These are phyloP conservation scores for Jamesozyma piceae DNA, from an alignment of 805 yeast species.

Conservation along the genomic window DNA sequence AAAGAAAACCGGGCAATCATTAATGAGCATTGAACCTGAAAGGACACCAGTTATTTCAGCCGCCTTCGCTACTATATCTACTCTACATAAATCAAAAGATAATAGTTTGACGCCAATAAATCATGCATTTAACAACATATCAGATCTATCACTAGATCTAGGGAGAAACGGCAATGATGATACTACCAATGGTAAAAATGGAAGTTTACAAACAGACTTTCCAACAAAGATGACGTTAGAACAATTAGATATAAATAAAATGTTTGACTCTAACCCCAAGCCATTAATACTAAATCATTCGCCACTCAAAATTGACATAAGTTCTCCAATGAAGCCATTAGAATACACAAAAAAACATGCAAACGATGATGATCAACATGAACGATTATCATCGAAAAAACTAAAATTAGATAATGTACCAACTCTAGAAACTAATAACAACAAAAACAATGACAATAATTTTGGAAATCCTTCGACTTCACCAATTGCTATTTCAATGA, in stretches of 20 bases:
- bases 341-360: slow-evolving; percentile 2
- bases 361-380: not conserved
- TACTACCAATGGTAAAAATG: not conserved
- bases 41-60: slow-evolving; percentile 1
- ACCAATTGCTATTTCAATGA: slow-evolving; percentile 25
- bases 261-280: slow-evolving; percentile 7
- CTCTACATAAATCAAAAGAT: not conserved
- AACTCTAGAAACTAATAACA: slow-evolving; percentile 8
- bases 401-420: slow-evolving; percentile 17
- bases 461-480: slow-evolving; percentile 7
- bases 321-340: slow-evolving; percentile 11
- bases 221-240: slow-evolving; percentile 10
- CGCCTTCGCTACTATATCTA: not conserved
- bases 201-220: slow-evolving; percentile 1
- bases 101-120: not conserved
- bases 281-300: slow-evolving; percentile 13
- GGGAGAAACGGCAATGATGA: slow-evolving; percentile 5
- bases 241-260: slow-evolving; percentile 16
- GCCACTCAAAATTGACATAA: slow-evolving; percentile 16
- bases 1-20: slow-evolving; percentile 3
- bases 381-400: slow-evolving; percentile 8
- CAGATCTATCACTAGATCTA: slow-evolving; percentile 9
- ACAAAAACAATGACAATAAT: not conserved
- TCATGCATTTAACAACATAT: not conserved
- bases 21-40: not conserved